Conservation (phyloP, 345 rosid genomes). For the Kandelia obovata region DNA sequence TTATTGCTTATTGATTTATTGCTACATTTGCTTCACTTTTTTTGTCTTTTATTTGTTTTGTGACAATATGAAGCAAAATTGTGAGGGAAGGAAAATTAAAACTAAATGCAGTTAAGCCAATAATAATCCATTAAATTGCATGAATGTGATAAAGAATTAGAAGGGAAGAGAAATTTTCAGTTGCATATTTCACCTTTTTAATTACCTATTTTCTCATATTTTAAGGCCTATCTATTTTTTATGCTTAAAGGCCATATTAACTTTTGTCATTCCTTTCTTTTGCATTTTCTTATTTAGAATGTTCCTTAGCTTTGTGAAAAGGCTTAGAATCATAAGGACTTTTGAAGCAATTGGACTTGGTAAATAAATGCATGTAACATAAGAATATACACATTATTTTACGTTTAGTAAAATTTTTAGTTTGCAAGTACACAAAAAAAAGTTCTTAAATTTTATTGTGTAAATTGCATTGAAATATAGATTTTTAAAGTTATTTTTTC, state of each 20-base stretch:
- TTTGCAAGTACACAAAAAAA: no score
- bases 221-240: not conserved
- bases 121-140: not conserved
- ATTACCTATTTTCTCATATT: not conserved
- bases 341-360: slow-evolving; percentile 72
- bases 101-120: no score
- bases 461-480: no score
- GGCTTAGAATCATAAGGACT: slow-evolving; percentile 83
- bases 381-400: no score
- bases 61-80: no score
- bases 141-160: not conserved
- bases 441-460: no score
- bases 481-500: no score
- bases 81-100: no score
- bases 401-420: no score
- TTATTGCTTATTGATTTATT: not conserved
- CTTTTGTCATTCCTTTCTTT: not conserved
- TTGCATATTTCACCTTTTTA: not conserved
- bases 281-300: slow-evolving; percentile 45
- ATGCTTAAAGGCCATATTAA: not conserved
- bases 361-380: slow-evolving; percentile 18
- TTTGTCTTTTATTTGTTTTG: no score
- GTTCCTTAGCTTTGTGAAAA: slow-evolving; percentile 68
- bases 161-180: not conserved
- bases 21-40: not conserved